Evolutionary conservation across 352 stramenopile genomes (phyloP).

Genomic region (Phytophthora hybrid): DNA sequence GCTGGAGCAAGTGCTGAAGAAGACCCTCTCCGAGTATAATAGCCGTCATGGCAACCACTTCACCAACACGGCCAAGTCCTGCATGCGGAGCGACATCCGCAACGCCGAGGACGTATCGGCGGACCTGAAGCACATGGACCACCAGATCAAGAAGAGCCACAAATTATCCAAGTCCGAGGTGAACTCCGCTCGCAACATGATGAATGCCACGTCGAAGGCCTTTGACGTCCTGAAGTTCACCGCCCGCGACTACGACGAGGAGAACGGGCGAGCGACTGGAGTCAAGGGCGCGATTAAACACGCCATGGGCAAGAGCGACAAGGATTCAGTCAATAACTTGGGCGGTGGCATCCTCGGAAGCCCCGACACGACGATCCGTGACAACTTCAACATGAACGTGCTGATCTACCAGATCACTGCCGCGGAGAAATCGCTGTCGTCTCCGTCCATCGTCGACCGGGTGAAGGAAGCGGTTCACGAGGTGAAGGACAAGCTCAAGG

Average conservation of each 20-base stretch:
- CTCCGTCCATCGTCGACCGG: constrained; percentile 13
- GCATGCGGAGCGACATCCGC: constrained; percentile 32
- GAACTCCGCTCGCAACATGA: constrained; percentile 22
- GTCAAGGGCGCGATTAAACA: constrained; percentile 30
- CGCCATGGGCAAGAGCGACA: constrained; percentile 12
- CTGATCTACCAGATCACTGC: constrained; percentile 33
- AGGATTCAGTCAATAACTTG: constrained; percentile 1
- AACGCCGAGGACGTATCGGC: constrained; percentile 32
- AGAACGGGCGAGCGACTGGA: constrained; percentile 11
- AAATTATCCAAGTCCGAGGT: constrained; percentile 23
- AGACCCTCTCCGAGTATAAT: constrained; percentile 32
- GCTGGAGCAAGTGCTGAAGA: constrained; percentile 31
- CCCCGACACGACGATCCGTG: constrained; percentile 24
- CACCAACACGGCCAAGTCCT: constrained; percentile 26
- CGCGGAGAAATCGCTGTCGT: constrained; percentile 23
- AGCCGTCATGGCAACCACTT: constrained; percentile 27
- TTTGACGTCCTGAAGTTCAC: constrained; percentile 25
- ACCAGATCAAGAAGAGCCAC: constrained; percentile 27
- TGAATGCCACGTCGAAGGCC: constrained; percentile 20
- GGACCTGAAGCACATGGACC: constrained; percentile 27
- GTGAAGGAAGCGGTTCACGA: constrained; percentile 33
- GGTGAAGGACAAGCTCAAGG: constrained; percentile 29
- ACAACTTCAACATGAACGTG: constrained; percentile 33
- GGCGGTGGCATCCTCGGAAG: constrained; percentile 9
- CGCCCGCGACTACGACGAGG: constrained; percentile 32